phyloP scores from a whole-genome alignment of 805 yeast species.

The Kluyveromyces lactis region DNA sequence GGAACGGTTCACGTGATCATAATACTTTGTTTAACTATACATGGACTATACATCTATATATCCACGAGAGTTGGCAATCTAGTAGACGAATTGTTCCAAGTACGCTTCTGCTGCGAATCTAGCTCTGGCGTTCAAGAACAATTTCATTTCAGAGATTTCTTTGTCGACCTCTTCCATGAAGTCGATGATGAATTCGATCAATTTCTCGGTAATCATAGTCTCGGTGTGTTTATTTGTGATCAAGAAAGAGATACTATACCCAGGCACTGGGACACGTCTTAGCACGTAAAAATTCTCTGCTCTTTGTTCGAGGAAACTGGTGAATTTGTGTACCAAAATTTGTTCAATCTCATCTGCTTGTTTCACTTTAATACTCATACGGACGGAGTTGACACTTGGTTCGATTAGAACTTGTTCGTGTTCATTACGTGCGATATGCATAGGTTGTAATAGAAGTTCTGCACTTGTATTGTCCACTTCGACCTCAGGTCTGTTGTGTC shows the following conservation, averaged over 20 bases:
- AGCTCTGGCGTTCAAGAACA: conserved; percentile 94
- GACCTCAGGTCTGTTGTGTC: conserved; percentile 95
- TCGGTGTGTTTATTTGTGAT: conserved; percentile 93
- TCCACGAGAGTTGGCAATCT: too few species aligned
- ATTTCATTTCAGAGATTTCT: conserved; percentile 96
- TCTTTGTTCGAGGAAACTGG: conserved; percentile 87
- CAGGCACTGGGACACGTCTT: conserved; percentile 83
- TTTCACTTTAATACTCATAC: conserved; percentile 86
- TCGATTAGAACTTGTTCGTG: conserved; percentile 89
- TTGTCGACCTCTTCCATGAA: conserved; percentile 99
- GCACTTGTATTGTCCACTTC: conserved; percentile 73
- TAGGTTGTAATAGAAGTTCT: conserved; percentile 80
- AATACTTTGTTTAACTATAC: too few species aligned
- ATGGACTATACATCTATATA: too few species aligned
- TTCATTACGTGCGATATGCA: conserved; percentile 87
- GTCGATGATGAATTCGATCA: conserved; percentile 94
- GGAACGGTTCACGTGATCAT: too few species aligned
- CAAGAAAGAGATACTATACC: conserved; percentile 88
- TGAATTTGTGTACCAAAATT: conserved; percentile 88
- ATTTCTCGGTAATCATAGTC: conserved; percentile 87
- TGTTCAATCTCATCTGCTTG: conserved; percentile 97
- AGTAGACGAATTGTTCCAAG: conserved; percentile 75
- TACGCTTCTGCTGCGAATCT: conserved; percentile 96
- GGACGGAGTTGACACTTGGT: conserved; percentile 84
- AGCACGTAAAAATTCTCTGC: conserved; percentile 91